Evolutionary conservation across 331 rosid genomes (phyloP).

Genomic region (Malus hybrid): DNA sequence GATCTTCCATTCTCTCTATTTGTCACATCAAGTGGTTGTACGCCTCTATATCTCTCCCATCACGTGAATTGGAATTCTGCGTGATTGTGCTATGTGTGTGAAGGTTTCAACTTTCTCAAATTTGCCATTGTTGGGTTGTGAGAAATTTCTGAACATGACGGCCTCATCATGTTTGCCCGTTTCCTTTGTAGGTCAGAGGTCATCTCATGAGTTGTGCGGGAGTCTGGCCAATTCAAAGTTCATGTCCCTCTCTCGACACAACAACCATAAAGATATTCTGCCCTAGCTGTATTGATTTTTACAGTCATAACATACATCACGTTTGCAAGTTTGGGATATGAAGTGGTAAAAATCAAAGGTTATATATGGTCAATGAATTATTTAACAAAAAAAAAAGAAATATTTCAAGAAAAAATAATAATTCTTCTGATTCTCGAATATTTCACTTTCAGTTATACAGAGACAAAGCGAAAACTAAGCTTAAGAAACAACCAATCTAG

Average conservation of each 20-base stretch:
- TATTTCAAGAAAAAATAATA: neutral
- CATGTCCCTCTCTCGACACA: conserved; percentile 28
- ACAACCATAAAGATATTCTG: conserved; percentile 46
- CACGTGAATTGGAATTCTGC: too few relatives aligned
- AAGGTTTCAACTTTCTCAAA: conserved; percentile 2
- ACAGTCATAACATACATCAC: neutral
- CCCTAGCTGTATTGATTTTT: neutral
- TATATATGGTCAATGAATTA: neutral
- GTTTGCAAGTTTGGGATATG: neutral
- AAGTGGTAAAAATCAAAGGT: neutral
- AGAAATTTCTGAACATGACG: conserved; percentile 18
- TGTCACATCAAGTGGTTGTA: too few relatives aligned
- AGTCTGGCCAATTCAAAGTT: conserved; percentile 39
- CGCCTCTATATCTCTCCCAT: fast-evolving
- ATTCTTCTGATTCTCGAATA: neutral
- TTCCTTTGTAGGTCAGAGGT: conserved; percentile 19
- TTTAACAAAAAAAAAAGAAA: neutral
- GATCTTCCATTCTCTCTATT: too few relatives aligned
- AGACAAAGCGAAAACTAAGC: neutral
- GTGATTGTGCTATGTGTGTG: neutral
- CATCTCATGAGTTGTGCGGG: conserved; percentile 48
- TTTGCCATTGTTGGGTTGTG: conserved; percentile 20
- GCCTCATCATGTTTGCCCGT: conserved; percentile 29
- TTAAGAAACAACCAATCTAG: too few relatives aligned
- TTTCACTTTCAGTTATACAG: neutral